Percentiles rank a stretch among this genome's conserved stretches.
Evolutionary conservation across 805 yeast genomes (phyloP).

Genomic region (Wickerhamomyces strasburgensis): DNA sequence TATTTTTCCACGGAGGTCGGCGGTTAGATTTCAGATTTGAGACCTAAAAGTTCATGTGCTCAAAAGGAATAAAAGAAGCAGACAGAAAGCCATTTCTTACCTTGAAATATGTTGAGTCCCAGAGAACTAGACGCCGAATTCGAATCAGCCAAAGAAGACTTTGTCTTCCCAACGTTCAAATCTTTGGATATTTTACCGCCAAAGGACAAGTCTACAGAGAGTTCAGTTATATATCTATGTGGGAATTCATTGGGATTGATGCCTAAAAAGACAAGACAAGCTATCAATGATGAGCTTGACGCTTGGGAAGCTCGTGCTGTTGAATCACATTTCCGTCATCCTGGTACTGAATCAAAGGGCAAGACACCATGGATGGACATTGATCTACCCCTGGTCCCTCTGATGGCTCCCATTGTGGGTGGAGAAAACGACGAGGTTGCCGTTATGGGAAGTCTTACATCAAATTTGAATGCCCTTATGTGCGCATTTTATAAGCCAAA

Average conservation of each 20-base stretch:
- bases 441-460: constrained; percentile 79
- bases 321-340: constrained; percentile 77
- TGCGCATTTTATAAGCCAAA: constrained; percentile 70
- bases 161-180: constrained; percentile 61
- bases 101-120: no score
- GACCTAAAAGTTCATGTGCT: no score
- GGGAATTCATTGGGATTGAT: constrained; percentile 93
- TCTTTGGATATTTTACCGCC: constrained; percentile 42
- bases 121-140: no score
- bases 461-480: constrained; percentile 71
- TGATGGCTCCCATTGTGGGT: constrained; percentile 72
- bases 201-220: constrained; percentile 1
- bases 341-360: constrained; percentile 34
- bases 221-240: constrained; percentile 57
- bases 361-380: constrained; percentile 78
- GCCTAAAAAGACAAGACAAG: constrained; percentile 60
- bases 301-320: constrained; percentile 85
- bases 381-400: constrained; percentile 69
- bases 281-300: constrained; percentile 60
- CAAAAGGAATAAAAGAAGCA: no score
- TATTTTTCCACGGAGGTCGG: no score
- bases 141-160: constrained; percentile 36
- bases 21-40: no score
- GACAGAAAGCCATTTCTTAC: no score
- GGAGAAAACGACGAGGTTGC: constrained; percentile 77